Percentiles rank a stretch among this genome's conserved stretches.
Evolutionary conservation across 345 rosid species (phyloP).

Genomic region (Ceriops zippeliana): DNA sequence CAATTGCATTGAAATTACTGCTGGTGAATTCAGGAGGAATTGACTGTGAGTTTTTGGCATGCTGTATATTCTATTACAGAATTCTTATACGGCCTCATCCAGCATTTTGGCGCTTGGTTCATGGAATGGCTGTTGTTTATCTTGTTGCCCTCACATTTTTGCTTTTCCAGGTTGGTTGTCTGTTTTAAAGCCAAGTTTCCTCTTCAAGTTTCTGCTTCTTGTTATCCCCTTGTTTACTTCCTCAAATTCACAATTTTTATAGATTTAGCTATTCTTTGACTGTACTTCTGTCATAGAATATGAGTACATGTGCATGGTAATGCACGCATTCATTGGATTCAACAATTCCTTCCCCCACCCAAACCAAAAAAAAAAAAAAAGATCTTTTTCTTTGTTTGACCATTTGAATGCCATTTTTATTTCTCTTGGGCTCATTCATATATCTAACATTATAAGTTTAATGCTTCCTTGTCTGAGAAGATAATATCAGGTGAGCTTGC

Average conservation of each 20-base stretch:
- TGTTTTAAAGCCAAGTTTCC: neutral
- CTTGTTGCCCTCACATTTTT: slow-evolving; percentile 88
- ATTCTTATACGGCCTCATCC: slow-evolving; percentile 97
- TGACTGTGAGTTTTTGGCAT: neutral
- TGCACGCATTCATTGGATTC: too few relatives aligned
- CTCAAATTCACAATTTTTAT: neutral
- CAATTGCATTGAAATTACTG: neutral
- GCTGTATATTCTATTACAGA: slow-evolving; percentile 40
- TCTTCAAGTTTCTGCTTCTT: neutral
- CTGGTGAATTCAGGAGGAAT: neutral
- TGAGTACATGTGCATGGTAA: too few relatives aligned
- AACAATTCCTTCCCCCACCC: too few relatives aligned
- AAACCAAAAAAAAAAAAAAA: too few relatives aligned
- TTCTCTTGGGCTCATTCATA: too few relatives aligned
- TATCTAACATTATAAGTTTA: too few relatives aligned
- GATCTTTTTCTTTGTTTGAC: too few relatives aligned
- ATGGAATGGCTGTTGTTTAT: slow-evolving; percentile 95
- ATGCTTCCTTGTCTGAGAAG: too few relatives aligned
- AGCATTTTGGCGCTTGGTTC: slow-evolving; percentile 96
- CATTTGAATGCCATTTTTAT: too few relatives aligned
- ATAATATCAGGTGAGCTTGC: too few relatives aligned
- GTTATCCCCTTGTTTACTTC: neutral
- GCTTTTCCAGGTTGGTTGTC: slow-evolving; percentile 84
- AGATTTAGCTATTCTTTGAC: neutral
- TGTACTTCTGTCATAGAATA: too few relatives aligned